phyloP scores from a whole-genome alignment of 306 rosid genomes.

The Rosa chinensis region DNA sequence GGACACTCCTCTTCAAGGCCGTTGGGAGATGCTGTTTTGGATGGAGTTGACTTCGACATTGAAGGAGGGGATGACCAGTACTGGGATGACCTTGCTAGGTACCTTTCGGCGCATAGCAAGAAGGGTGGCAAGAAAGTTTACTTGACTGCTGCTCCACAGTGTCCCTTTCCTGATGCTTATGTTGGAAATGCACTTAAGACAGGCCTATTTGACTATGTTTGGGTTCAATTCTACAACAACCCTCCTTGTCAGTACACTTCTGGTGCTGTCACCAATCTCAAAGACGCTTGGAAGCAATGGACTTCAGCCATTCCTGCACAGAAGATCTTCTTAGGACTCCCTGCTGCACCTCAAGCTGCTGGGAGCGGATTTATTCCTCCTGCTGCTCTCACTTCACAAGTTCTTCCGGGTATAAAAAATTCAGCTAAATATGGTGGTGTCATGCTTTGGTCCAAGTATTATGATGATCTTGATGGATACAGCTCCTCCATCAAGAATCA shows the following conservation, averaged over 20 bases:
- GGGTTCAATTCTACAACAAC: not conserved
- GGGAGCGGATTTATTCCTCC: not conserved
- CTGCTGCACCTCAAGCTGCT: not conserved
- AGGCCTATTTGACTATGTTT: not conserved
- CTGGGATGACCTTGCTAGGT: slow-evolving; percentile 33
- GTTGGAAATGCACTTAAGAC: not conserved
- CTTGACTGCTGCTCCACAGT: not conserved
- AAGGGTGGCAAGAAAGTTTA: not conserved
- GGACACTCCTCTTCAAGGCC: slow-evolving; percentile 29
- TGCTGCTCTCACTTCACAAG: not conserved
- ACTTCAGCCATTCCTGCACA: not conserved
- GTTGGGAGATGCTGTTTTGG: slow-evolving; percentile 31
- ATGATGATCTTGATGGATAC: not conserved
- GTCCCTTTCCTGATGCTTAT: not conserved
- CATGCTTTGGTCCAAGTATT: not conserved
- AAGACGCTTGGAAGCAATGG: not conserved
- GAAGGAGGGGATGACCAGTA: not conserved
- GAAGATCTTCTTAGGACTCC: not conserved
- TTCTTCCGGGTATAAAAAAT: not conserved
- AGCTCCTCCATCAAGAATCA: not conserved
- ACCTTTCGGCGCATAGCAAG: not conserved
- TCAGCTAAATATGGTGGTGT: not conserved
- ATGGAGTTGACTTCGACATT: slow-evolving; percentile 38
- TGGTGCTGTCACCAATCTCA: not conserved
- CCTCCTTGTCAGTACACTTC: not conserved